Base-by-base conservation (phyloP, 352 stramenopile genomes). In the Phytophthora niederhauseri region DNA sequence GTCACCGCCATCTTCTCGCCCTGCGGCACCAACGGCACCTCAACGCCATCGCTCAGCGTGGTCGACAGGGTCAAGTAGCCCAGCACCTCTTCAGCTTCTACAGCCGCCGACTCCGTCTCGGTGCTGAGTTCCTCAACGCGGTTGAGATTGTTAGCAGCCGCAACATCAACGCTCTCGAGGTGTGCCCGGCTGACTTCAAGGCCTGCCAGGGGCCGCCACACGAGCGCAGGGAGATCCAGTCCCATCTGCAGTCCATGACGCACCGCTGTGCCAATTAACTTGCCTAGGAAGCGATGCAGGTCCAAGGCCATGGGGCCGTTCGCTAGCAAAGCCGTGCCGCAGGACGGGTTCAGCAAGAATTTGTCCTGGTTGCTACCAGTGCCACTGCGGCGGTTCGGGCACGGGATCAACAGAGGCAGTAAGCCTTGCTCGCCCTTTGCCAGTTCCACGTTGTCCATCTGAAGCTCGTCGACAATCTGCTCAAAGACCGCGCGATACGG, bases 401-500 rank as follows among this genome's bases (percentile, higher is more conserved):
- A 97, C 22, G 93, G 93, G 34, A 98, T 89, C 15, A 98, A 66
- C 15, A 98, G 66, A 11, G 92, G 91, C 48, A 98, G 63, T 38
- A 98, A 68, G 0, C 92, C 91, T 43, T 95, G 85, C 56, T 97
- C 89, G 3, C 88, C 88, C 76, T 95, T 95, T 11, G 86, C 79
- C 14, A 96, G 53, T 56, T 96, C 89, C 7, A 96, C 83, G 31
- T 95, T 94, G 62, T 96, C 89, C 87, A 94, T 93, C 68, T 98
- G 90, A 28, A 99, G 73, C 76, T 99, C 97, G 48, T 97, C 85
- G 8, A 99, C 87, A 49, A 98, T 91, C 75, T 99, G 96, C 68
- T 99, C 97, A 73, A 99, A 99, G 3, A 99, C 92, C 22, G 98
- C 97, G 45, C 98, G 85, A 80, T 99, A 99, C 15, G 98, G 98